These are phyloP conservation scores for Cardamine occulta DNA, from an alignment of 345 rosid genomes.

Conservation along the genomic window DNA sequence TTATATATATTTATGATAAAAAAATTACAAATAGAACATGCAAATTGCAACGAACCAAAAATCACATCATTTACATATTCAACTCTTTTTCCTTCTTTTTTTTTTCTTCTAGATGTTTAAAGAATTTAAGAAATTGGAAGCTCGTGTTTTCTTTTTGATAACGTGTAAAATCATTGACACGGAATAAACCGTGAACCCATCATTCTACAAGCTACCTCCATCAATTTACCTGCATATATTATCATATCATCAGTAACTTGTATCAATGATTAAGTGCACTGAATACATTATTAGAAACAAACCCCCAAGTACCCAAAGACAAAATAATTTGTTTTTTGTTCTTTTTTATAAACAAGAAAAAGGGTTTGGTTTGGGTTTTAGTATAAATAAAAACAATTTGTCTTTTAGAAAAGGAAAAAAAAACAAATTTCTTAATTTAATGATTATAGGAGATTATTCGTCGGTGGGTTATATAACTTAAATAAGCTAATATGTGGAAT, in stretches of 20 bases:
- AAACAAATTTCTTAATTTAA: background rate
- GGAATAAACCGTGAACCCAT: slow-evolving; percentile 63
- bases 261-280: background rate
- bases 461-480: slow-evolving; percentile 36
- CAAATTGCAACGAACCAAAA: slow-evolving; percentile 42
- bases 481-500: slow-evolving; percentile 9
- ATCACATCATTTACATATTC: slow-evolving; percentile 48
- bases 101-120: slow-evolving; percentile 37
- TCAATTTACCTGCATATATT: slow-evolving; percentile 68
- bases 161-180: slow-evolving; percentile 59
- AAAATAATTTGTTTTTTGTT: background rate
- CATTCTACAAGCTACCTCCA: slow-evolving; percentile 87
- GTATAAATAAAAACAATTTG: slow-evolving; percentile 45
- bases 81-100: background rate
- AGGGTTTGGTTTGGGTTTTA: slow-evolving; percentile 36
- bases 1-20: background rate
- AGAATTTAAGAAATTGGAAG: slow-evolving; percentile 41
- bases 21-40: slow-evolving; percentile 34
- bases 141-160: slow-evolving; percentile 29
- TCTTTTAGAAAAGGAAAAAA: slow-evolving; percentile 9
- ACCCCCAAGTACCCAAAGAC: background rate
- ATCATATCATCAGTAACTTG: slow-evolving; percentile 12
- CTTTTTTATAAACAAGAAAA: background rate
- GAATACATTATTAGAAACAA: slow-evolving; percentile 8
- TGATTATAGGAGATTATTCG: slow-evolving; percentile 30